Conservation (phyloP, 495 filamentous ascomycete genomes). For the Xylaria longipes region DNA sequence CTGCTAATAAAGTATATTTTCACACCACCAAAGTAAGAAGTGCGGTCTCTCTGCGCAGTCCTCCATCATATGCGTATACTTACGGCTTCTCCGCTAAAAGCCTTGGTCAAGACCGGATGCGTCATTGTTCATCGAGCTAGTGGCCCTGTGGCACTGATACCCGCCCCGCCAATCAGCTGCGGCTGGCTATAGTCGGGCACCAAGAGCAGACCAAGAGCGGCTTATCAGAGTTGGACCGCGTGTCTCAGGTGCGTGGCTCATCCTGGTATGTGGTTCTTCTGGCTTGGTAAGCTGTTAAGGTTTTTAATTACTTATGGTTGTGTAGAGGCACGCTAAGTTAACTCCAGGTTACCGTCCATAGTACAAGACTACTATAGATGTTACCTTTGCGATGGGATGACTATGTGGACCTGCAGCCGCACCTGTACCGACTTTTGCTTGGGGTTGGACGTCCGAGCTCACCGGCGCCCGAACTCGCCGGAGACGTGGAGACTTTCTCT, state of each 20-base stretch:
- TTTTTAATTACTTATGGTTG: constrained; percentile 5
- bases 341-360: not conserved
- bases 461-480: constrained; percentile 3
- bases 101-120: constrained; percentile 34
- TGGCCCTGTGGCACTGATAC: constrained; percentile 27
- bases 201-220: not conserved
- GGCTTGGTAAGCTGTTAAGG: constrained; percentile 11
- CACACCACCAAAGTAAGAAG: constrained; percentile 4
- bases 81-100: not conserved
- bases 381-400: constrained; percentile 3
- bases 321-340: not conserved
- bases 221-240: constrained; percentile 11
- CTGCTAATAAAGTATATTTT: constrained; percentile 12
- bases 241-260: constrained; percentile 22
- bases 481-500: constrained; percentile 1
- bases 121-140: constrained; percentile 38
- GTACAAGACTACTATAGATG: not conserved
- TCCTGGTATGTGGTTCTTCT: not conserved
- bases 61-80: not conserved
- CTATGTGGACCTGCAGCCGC: constrained; percentile 1
- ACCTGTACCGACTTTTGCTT: not conserved
- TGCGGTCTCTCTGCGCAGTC: not conserved
- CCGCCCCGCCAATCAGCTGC: constrained; percentile 28
- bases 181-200: constrained; percentile 17
- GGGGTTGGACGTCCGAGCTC: not conserved